These are phyloP conservation scores for Linderina pennispora DNA, from an alignment of 192 early-diverging fungal genomes.

Conservation along the genomic window DNA sequence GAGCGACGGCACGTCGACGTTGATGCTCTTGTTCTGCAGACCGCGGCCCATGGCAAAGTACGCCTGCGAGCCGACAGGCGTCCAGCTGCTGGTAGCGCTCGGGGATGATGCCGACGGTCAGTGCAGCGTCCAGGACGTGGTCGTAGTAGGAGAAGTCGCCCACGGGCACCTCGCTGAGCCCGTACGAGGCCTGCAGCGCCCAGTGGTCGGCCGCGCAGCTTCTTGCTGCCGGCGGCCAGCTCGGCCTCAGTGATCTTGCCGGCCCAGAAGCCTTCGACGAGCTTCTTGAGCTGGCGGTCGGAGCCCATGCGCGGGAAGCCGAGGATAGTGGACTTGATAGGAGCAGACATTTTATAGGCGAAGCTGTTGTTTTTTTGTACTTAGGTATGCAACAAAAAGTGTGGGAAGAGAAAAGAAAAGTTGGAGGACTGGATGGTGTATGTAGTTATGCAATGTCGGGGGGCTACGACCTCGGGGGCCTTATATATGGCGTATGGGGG, in stretches of 20 bases:
- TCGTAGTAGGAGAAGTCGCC: slow-evolving; percentile 98
- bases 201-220: slow-evolving; percentile 69
- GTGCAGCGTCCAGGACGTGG: slow-evolving; percentile 72
- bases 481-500: no score
- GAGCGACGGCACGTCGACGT: slow-evolving; percentile 87
- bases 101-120: slow-evolving; percentile 58
- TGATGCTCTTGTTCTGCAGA: slow-evolving; percentile 67
- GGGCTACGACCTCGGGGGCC: no score
- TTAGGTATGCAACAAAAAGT: not conserved
- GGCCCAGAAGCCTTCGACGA: slow-evolving; percentile 90
- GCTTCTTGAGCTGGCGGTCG: slow-evolving; percentile 94
- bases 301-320: slow-evolving; percentile 94
- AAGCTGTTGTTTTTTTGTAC: not conserved
- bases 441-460: no score
- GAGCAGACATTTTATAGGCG: not conserved
- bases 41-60: slow-evolving; percentile 99
- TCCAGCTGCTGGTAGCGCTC: slow-evolving; percentile 61
- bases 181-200: slow-evolving; percentile 63
- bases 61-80: slow-evolving; percentile 61
- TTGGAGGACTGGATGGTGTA: no score
- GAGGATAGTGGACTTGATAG: slow-evolving; percentile 51
- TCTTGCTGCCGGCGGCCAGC: slow-evolving; percentile 62
- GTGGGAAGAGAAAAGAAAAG: not conserved
- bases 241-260: slow-evolving; percentile 72
- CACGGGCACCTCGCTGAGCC: slow-evolving; percentile 79